Percentiles rank a stretch among this genome's conserved stretches.
Conservation (phyloP, 257 asterid species). For the Scutellaria minor region DNA sequence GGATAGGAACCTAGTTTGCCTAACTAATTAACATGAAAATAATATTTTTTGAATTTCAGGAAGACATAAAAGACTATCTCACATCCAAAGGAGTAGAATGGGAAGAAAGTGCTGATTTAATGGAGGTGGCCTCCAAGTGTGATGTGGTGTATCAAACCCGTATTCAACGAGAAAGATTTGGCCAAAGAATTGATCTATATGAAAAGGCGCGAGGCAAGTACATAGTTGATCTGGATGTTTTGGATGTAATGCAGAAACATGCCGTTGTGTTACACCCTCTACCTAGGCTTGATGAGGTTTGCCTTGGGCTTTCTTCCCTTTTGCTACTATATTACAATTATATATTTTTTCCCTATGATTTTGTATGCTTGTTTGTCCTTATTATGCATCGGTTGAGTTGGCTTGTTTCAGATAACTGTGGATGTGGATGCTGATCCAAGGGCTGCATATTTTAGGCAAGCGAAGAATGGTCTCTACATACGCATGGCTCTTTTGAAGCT, state of each 20-base stretch:
- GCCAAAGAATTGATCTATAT: constrained; percentile 70
- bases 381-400: neutral
- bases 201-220: constrained; percentile 85
- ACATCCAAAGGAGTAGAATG: constrained; percentile 71
- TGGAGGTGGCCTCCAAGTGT: constrained; percentile 87
- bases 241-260: constrained; percentile 74
- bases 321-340: neutral
- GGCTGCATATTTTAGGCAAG: constrained; percentile 80
- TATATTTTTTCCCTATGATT: neutral
- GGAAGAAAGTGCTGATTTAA: constrained; percentile 78
- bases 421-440: constrained; percentile 75
- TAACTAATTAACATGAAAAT: neutral
- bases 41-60: constrained; percentile 42
- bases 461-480: constrained; percentile 75
- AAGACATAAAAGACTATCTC: constrained; percentile 78
- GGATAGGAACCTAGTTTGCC: neutral
- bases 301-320: neutral
- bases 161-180: constrained; percentile 74
- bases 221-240: constrained; percentile 56
- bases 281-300: constrained; percentile 87
- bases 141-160: constrained; percentile 86
- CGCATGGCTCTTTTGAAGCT: constrained; percentile 87
- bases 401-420: constrained; percentile 32
- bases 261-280: constrained; percentile 86
- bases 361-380: too few species aligned